Evolutionary conservation across 306 rosid species (phyloP), one percentile per base, ranked within the genome.

Genomic region (Castanospermum australe): DNA sequence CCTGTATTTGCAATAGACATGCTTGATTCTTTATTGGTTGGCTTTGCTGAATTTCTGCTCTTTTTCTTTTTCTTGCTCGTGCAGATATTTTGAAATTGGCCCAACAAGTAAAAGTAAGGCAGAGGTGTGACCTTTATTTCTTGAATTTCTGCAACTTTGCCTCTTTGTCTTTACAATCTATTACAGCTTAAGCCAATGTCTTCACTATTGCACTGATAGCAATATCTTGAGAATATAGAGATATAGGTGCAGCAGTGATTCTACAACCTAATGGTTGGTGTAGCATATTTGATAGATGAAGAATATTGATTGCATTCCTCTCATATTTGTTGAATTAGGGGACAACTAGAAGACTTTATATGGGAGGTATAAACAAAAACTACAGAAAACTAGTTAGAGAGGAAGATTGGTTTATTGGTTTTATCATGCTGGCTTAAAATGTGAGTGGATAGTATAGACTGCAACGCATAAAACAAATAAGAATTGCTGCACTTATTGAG

Each of bases 31-130:
- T 47, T 44, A 39, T 18, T 71, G 17, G 60, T 39, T 52, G 32
- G 8, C 51, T 73, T 45, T 60, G 64, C 38, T 33, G 15, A 67
- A 21, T 59, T 71, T 22, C 63, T 41, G 6, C 20, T 52, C 51
- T 5, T 69, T 79, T 82, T 36, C 42, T 51, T 41, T 32, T 57
- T 79, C 59, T 47, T 74, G 67, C 89, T 77, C 59, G 32, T 67
- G 75, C 99, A 92, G 99, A 91, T 87, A 89, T 92, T 77, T 73
- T 85, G 75, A 91, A 75, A 86, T 83, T 94, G 93, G 99, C 97
- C 5, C 92, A 88, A 41, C 67, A 44, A 8, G 91, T 94, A 73
- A 94, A 94, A 94, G 95, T 92, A 75, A 92, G 99, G 85, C 99
- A 94, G 80, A 94, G 99, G 99, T 94, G 52, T 75, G 89, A 60